Base-by-base conservation (phyloP, 495 filamentous ascomycete genomes). In the Elasticomyces elasticus region DNA sequence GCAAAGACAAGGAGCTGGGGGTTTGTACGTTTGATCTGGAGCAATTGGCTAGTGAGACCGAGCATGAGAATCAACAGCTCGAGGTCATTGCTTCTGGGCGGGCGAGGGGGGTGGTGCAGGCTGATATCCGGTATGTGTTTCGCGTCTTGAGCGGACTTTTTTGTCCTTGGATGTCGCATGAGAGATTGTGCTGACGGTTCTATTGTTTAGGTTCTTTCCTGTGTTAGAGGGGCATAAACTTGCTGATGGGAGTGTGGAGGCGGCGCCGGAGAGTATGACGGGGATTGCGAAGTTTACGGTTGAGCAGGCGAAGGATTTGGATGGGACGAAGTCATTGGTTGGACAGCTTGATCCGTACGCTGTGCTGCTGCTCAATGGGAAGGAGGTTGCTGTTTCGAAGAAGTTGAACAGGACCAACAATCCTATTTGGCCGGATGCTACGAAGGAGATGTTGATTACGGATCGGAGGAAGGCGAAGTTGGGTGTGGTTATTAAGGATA, bases 131-230 rank as follows among this genome's bases (percentile, higher is more conserved):
- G n/a, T n/a, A n/a, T n/a, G n/a, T n/a, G n/a, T n/a, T n/a, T n/a
- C n/a, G n/a, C n/a, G n/a, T n/a, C n/a, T n/a, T n/a, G n/a, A n/a
- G n/a, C n/a, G n/a, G n/a, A n/a, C n/a, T n/a, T n/a, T n/a, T n/a
- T n/a, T n/a, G n/a, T n/a, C n/a, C n/a, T n/a, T n/a, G n/a, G n/a
- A n/a, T n/a, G n/a, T n/a, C n/a, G n/a, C n/a, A n/a, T n/a, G n/a
- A n/a, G n/a, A n/a, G n/a, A n/a, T n/a, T n/a, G n/a, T n/a, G n/a
- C n/a, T n/a, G n/a, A n/a, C n/a, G n/a, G n/a, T n/a, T n/a, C n/a
- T n/a, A n/a, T n/a, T n/a, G n/a, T n/a, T n/a, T n/a, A n/a, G n/a
- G 20, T 99, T 94, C 77, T 99, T 96, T 81, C 91, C 94, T 1
- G 86, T 96, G 20, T 69, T 95, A 25, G 84, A 87, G 64, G 80